These are phyloP conservation scores for Yarrowia porcina DNA, from an alignment of 805 yeast species.

Conservation along the genomic window DNA sequence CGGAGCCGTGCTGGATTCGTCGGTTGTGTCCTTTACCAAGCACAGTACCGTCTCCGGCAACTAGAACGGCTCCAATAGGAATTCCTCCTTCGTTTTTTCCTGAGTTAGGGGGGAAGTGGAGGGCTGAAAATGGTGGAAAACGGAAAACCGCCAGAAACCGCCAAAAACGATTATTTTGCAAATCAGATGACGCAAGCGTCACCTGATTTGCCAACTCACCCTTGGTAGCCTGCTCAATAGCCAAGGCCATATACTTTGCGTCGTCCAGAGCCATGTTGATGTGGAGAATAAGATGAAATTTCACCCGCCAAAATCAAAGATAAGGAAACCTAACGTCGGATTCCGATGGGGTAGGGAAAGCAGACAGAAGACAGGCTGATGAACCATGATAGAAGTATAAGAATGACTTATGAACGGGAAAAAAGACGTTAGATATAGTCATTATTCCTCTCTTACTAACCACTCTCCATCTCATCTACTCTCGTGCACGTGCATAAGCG, in stretches of 20 bases:
- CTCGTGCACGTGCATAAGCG: not conserved
- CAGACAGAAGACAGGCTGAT: not conserved
- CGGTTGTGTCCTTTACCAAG: slow-evolving; percentile 87
- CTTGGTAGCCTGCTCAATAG: slow-evolving; percentile 38
- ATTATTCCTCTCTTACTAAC: too few species aligned
- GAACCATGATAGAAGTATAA: too few species aligned
- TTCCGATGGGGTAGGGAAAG: not conserved
- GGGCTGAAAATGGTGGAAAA: too few species aligned
- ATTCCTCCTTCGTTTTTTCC: slow-evolving; percentile 84
- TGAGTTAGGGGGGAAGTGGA: slow-evolving; percentile 32
- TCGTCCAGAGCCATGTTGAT: slow-evolving; percentile 30
- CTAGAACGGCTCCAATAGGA: slow-evolving; percentile 79
- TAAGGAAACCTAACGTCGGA: not conserved
- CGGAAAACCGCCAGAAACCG: too few species aligned
- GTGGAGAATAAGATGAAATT: not conserved
- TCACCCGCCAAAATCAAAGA: not conserved
- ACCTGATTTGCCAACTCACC: slow-evolving; percentile 28
- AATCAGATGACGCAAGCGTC: too few species aligned
- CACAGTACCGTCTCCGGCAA: slow-evolving; percentile 71
- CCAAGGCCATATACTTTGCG: slow-evolving; percentile 34
- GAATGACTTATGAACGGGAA: too few species aligned
- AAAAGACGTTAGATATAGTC: too few species aligned
- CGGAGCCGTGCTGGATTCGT: slow-evolving; percentile 79
- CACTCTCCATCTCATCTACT: not conserved
- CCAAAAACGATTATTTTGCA: too few species aligned